phyloP scores from a whole-genome alignment of 2,329 filamentous ascomycete genomes.

The Plectosphaerella cucumerina region DNA sequence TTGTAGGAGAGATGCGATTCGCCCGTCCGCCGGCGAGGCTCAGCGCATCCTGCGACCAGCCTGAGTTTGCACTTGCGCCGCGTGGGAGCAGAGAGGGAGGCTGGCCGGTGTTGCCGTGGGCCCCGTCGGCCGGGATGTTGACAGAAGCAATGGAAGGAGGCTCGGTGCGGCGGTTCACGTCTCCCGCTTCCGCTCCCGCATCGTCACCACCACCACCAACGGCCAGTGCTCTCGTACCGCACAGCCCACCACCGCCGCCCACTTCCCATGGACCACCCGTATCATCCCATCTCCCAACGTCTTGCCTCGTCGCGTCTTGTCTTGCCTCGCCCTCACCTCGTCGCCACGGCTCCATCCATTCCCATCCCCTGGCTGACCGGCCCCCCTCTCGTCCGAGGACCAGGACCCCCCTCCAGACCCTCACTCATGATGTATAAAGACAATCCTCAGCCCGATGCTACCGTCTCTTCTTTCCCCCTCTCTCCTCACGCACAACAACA shows the following conservation, averaged over 20 bases:
- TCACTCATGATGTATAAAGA: background rate
- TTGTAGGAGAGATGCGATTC: background rate
- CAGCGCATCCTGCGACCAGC: background rate
- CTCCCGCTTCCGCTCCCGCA: no score
- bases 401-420: no score
- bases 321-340: background rate
- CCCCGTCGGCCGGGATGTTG: background rate
- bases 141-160: background rate
- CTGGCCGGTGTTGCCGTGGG: no score
- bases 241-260: no score
- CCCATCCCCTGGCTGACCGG: no score
- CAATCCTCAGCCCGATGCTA: background rate
- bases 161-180: no score
- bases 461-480: conserved; percentile 1
- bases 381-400: background rate
- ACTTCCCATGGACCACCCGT: no score
- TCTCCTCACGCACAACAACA: conserved; percentile 3
- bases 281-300: background rate
- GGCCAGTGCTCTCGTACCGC: no score
- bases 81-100: no score
- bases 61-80: background rate
- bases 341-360: no score
- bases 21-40: background rate
- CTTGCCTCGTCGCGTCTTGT: background rate
- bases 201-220: no score